phyloP scores from a whole-genome alignment of 768 basidiomycete species.

The Tremella yokohamensis region DNA sequence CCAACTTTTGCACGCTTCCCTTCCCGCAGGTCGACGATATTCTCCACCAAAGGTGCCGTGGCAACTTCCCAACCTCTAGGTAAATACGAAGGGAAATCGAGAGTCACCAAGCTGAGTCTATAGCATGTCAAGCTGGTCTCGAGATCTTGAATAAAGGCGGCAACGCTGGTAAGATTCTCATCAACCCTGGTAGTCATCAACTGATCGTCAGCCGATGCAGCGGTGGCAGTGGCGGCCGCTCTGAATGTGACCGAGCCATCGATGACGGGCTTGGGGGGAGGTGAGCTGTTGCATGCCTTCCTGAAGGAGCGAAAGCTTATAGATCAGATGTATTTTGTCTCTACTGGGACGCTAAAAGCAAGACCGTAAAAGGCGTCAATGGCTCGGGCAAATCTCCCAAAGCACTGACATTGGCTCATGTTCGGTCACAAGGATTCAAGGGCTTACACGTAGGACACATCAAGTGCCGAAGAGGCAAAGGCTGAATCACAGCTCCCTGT shows the following conservation, averaged over 20 bases:
- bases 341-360: constrained; percentile 79
- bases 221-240: constrained; percentile 87
- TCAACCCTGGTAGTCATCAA: background rate
- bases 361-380: constrained; percentile 80
- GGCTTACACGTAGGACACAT: constrained; percentile 51
- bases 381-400: constrained; percentile 85
- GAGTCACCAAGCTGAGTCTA: constrained; percentile 9
- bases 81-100: constrained; percentile 8
- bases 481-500: constrained; percentile 60
- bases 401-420: constrained; percentile 70
- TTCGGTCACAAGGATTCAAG: constrained; percentile 65
- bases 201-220: constrained; percentile 72
- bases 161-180: constrained; percentile 71
- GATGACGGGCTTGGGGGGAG: constrained; percentile 58
- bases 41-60: constrained; percentile 79
- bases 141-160: constrained; percentile 90
- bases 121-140: constrained; percentile 84
- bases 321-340: constrained; percentile 64
- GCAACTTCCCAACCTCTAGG: constrained; percentile 74
- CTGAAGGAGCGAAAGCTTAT: background rate
- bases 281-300: background rate
- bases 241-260: constrained; percentile 80
- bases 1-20: constrained; percentile 67
- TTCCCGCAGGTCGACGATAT: constrained; percentile 80
- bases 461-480: background rate